These are phyloP conservation scores for Pythium guiyangense DNA, from an alignment of 352 stramenopile genomes.

Conservation along the genomic window DNA sequence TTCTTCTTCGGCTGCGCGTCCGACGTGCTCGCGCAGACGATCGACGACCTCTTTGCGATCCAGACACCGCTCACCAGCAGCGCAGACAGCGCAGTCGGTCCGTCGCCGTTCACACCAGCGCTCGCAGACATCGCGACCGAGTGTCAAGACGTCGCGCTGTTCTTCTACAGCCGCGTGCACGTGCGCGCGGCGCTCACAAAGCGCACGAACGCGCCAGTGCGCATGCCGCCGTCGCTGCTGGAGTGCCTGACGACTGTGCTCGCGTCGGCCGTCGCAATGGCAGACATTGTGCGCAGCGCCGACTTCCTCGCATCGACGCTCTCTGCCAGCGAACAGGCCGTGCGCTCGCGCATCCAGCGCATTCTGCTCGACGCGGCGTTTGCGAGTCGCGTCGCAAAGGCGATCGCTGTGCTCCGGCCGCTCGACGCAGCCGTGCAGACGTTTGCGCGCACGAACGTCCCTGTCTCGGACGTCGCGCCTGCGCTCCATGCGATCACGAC, in stretches of 20 bases:
- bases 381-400: neutral
- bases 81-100: neutral
- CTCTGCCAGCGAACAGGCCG: neutral
- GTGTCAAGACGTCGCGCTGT: neutral
- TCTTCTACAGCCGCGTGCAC: neutral
- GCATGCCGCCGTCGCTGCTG: neutral
- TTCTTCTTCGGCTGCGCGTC: conserved; percentile 4
- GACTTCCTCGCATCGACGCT: neutral
- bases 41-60: neutral
- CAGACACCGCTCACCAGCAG: neutral
- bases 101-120: conserved; percentile 2
- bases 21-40: neutral
- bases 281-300: neutral
- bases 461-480: neutral
- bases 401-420: neutral
- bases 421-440: neutral
- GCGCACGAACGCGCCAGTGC: neutral
- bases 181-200: too few species aligned
- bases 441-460: conserved; percentile 1
- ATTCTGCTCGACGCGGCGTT: neutral
- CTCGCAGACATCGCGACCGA: neutral
- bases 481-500: conserved; percentile 1
- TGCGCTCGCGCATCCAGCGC: neutral
- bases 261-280: neutral
- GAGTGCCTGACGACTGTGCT: conserved; percentile 1